Conservation (phyloP, 2,329 filamentous ascomycete genomes). For the Aspergillus proliferans region DNA sequence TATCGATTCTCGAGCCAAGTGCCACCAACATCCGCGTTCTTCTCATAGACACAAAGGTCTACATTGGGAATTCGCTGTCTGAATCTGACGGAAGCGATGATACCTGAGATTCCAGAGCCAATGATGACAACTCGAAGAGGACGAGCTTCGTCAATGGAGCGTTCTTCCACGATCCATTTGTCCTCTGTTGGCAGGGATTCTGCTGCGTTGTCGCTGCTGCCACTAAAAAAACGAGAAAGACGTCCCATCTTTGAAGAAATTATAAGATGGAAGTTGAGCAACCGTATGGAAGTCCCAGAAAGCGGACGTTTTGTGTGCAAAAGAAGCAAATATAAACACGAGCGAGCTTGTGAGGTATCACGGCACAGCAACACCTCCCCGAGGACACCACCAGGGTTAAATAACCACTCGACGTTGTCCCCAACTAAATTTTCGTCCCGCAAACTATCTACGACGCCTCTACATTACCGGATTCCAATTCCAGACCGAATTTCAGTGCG, state of each 20-base stretch:
- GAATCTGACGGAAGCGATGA: conserved; percentile 34
- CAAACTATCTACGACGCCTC: too few species aligned
- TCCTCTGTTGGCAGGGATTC: neutral
- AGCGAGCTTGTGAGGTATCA: too few species aligned
- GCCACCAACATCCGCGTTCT: conserved; percentile 29
- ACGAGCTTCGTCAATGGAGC: conserved; percentile 28
- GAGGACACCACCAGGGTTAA: too few species aligned
- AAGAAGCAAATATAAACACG: too few species aligned
- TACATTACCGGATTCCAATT: too few species aligned
- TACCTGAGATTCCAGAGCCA: conserved; percentile 36
- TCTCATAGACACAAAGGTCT: conserved; percentile 30
- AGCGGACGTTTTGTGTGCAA: too few species aligned
- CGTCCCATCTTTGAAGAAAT: neutral
- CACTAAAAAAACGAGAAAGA: neutral
- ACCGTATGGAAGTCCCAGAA: too few species aligned
- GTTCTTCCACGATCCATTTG: conserved; percentile 20
- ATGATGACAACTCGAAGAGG: conserved; percentile 31
- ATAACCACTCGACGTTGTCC: too few species aligned
- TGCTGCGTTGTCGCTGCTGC: neutral
- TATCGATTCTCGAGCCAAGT: conserved; percentile 33
- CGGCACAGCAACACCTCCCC: too few species aligned
- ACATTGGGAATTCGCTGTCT: conserved; percentile 31
- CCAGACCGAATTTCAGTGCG: too few species aligned
- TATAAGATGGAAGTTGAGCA: neutral
- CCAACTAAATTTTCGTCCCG: too few species aligned